phyloP scores from a whole-genome alignment of 768 basidiomycete genomes.

The Mycena polygramma region DNA sequence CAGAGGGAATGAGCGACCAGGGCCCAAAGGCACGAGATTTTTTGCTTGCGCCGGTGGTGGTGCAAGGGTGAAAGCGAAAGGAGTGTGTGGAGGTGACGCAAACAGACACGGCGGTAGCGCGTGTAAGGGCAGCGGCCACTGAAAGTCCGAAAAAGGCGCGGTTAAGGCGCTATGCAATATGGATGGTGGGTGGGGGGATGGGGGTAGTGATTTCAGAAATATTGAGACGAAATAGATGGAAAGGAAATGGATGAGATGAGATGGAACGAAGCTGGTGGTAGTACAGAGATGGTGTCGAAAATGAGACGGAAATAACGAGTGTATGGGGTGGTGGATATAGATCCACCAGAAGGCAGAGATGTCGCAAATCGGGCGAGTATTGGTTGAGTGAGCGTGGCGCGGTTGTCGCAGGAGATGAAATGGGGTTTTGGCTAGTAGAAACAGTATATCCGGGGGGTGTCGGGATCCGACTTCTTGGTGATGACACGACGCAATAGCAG shows the following conservation, averaged over 20 bases:
- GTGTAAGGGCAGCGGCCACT: constrained; percentile 22
- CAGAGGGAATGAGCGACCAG: background rate
- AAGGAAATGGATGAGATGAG: constrained; percentile 18
- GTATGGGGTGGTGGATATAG: constrained; percentile 17
- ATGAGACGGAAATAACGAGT: constrained; percentile 28
- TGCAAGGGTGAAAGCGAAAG: constrained; percentile 17
- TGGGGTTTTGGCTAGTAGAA: constrained; percentile 27
- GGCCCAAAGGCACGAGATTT: constrained; percentile 15
- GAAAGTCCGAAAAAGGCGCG: constrained; percentile 25
- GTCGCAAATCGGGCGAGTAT: constrained; percentile 2
- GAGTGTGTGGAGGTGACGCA: constrained; percentile 26
- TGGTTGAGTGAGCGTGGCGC: constrained; percentile 24
- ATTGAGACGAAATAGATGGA: constrained; percentile 13
- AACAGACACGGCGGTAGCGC: constrained; percentile 8
- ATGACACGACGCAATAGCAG: constrained; percentile 25
- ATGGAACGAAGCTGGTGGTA: constrained; percentile 8
- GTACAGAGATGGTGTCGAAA: constrained; percentile 29
- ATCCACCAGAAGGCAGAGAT: constrained; percentile 10
- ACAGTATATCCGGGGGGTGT: constrained; percentile 13
- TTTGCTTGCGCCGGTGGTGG: constrained; percentile 5
- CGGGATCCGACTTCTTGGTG: background rate
- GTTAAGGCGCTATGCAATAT: constrained; percentile 33
- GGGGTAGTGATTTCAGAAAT: constrained; percentile 17
- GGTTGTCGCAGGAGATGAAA: constrained; percentile 22
- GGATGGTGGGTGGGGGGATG: constrained; percentile 27